Evolutionary conservation across 495 filamentous ascomycete genomes (phyloP).

Genomic region (Chlorociboria aeruginascens): DNA sequence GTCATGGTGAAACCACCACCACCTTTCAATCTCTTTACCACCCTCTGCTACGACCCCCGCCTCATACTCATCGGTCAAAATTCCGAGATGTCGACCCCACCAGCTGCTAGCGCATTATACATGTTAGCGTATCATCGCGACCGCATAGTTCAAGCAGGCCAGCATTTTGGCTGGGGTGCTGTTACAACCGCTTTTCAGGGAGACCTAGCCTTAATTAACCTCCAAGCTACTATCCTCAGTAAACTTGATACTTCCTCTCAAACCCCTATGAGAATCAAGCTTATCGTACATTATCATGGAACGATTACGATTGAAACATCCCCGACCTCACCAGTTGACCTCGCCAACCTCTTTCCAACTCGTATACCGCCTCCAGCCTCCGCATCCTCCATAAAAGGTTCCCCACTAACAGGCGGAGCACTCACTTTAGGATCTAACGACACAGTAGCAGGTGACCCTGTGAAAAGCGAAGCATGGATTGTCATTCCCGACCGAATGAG

Average conservation of each 20-base stretch:
- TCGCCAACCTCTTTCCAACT: slow-evolving; percentile 42
- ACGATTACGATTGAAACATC: slow-evolving; percentile 34
- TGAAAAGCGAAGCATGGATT: slow-evolving; percentile 23
- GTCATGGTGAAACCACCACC: neutral
- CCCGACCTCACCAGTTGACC: slow-evolving; percentile 34
- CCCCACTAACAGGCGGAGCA: slow-evolving; percentile 15
- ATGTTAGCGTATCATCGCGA: slow-evolving; percentile 74
- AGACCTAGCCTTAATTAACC: slow-evolving; percentile 25
- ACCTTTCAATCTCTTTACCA: slow-evolving; percentile 53
- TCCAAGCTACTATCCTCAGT: slow-evolving; percentile 8
- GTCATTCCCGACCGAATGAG: slow-evolving; percentile 43
- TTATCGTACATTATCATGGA: slow-evolving; percentile 39
- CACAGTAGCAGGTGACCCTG: slow-evolving; percentile 17
- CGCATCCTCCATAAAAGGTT: neutral
- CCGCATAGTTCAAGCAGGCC: slow-evolving; percentile 61
- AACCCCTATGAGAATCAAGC: slow-evolving; percentile 34
- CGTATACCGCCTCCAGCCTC: slow-evolving; percentile 11
- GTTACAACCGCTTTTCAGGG: slow-evolving; percentile 33
- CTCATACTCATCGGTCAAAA: slow-evolving; percentile 32
- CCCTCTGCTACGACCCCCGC: slow-evolving; percentile 62
- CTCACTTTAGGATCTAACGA: slow-evolving; percentile 6
- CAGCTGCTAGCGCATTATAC: slow-evolving; percentile 56
- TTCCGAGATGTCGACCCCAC: slow-evolving; percentile 16
- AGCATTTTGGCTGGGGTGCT: slow-evolving; percentile 49
- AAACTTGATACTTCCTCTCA: slow-evolving; percentile 9